These are phyloP conservation scores for Tuber borchii DNA, from an alignment of 495 filamentous ascomycete genomes.

Conservation along the genomic window DNA sequence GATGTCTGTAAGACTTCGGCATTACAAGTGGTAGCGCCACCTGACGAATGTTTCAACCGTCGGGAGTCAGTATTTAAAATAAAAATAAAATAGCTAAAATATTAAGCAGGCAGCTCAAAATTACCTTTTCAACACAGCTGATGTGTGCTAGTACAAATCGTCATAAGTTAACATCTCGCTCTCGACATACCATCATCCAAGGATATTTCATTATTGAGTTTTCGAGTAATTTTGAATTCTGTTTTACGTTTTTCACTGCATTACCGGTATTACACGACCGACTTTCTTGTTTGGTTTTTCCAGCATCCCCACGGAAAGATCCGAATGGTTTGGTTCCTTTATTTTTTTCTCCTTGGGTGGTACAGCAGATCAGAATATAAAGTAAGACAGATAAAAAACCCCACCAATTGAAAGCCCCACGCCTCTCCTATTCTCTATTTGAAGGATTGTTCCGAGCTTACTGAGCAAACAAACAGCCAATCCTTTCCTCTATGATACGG, in stretches of 20 bases:
- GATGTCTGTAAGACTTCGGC: neutral
- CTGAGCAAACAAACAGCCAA: constrained; percentile 17
- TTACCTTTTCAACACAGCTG: neutral
- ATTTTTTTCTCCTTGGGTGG: constrained; percentile 16
- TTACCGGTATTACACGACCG: neutral
- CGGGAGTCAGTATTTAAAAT: neutral
- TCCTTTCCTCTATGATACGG: neutral
- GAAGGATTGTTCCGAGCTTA: constrained; percentile 32
- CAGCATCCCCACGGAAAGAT: constrained; percentile 23
- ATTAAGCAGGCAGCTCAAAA: neutral
- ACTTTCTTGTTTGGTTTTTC: constrained; percentile 2
- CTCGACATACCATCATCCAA: neutral
- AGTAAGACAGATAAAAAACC: constrained; percentile 2
- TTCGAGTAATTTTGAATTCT: neutral
- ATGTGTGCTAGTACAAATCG: neutral
- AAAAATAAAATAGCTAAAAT: neutral
- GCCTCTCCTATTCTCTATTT: constrained; percentile 35
- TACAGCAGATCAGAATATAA: constrained; percentile 12
- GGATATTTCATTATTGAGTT: neutral
- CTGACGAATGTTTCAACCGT: constrained; percentile 4
- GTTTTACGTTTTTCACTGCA: neutral
- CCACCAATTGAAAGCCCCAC: constrained; percentile 27
- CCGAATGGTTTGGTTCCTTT: constrained; percentile 34
- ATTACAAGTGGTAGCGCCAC: neutral
- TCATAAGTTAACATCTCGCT: neutral